Conservation (phyloP, 768 basidiomycete genomes). For the Lentinula detonsa region DNA sequence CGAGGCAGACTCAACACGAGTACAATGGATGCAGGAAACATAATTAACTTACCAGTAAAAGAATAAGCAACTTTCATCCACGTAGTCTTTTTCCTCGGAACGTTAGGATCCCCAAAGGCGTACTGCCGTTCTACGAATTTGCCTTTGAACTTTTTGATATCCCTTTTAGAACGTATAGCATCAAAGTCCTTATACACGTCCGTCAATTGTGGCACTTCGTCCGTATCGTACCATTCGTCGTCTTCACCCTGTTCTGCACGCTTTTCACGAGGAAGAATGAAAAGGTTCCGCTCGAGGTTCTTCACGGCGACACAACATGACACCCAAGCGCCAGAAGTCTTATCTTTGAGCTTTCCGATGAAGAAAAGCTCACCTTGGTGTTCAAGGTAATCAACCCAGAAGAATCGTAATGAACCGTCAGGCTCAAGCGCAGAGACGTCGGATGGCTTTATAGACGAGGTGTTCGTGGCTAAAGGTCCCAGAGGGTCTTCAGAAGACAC, state of each 20-base stretch:
- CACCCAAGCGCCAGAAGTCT: slow-evolving; percentile 58
- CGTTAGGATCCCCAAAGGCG: slow-evolving; percentile 81
- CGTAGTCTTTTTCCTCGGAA: slow-evolving; percentile 71
- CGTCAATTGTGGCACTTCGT: slow-evolving; percentile 58
- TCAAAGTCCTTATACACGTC: slow-evolving; percentile 87
- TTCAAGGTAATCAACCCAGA: slow-evolving; percentile 95
- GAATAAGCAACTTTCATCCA: slow-evolving; percentile 95
- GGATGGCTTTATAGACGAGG: slow-evolving; percentile 28
- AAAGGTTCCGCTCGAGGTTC: slow-evolving; percentile 85
- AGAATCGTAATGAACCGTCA: slow-evolving; percentile 85
- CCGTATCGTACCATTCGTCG: slow-evolving; percentile 63
- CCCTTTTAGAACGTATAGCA: slow-evolving; percentile 60
- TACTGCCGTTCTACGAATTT: slow-evolving; percentile 89
- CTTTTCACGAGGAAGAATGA: slow-evolving; percentile 72
- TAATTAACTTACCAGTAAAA: slow-evolving; percentile 60
- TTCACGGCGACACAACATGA: slow-evolving; percentile 86
- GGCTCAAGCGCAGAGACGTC: slow-evolving; percentile 62
- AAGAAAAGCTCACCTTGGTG: slow-evolving; percentile 81
- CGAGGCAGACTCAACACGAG: not conserved
- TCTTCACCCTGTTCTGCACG: slow-evolving; percentile 53
- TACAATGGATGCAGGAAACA: not conserved
- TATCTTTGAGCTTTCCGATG: slow-evolving; percentile 87
- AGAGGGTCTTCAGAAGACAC: slow-evolving; percentile 57
- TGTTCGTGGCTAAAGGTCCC: slow-evolving; percentile 36
- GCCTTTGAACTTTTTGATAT: slow-evolving; percentile 73